Evolutionary conservation across 306 rosid species (phyloP).

Genomic region (Begonia loranthoides): DNA sequence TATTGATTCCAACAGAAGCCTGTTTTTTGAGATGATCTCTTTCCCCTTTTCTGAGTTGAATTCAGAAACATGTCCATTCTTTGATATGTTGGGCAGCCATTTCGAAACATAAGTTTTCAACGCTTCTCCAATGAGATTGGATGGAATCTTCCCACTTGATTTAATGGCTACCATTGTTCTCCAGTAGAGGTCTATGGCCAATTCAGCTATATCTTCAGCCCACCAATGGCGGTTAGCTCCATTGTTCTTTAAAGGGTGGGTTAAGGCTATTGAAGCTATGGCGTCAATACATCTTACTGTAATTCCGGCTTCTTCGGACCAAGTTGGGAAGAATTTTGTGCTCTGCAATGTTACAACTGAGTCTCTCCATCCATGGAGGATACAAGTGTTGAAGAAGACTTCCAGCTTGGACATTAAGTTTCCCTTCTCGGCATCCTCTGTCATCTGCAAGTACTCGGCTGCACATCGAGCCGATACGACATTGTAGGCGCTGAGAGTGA

Average conservation of each 20-base stretch:
- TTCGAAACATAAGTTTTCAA: slow-evolving; percentile 75
- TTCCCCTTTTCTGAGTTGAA: slow-evolving; percentile 37
- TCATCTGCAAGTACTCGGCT: slow-evolving; percentile 86
- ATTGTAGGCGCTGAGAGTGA: slow-evolving; percentile 91
- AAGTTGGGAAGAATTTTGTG: slow-evolving; percentile 54
- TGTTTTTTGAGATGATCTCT: slow-evolving; percentile 56
- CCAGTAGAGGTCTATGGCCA: slow-evolving; percentile 89
- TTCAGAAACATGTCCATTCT: slow-evolving; percentile 26
- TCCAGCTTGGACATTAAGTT: slow-evolving; percentile 74
- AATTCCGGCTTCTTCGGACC: slow-evolving; percentile 81
- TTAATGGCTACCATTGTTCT: slow-evolving; percentile 82
- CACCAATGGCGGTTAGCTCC: slow-evolving; percentile 88
- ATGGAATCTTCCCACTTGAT: slow-evolving; percentile 57
- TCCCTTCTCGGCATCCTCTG: slow-evolving; percentile 91
- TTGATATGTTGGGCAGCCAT: slow-evolving; percentile 71
- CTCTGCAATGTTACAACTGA: slow-evolving; percentile 71
- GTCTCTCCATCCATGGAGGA: slow-evolving; percentile 93
- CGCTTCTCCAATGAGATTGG: slow-evolving; percentile 72
- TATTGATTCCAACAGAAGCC: slow-evolving; percentile 71
- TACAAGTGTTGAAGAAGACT: slow-evolving; percentile 78
- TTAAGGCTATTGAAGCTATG: slow-evolving; percentile 53
- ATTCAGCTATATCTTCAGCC: slow-evolving; percentile 93
- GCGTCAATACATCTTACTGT: slow-evolving; percentile 80
- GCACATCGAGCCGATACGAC: slow-evolving; percentile 74
- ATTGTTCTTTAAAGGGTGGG: slow-evolving; percentile 64